phyloP scores from a whole-genome alignment of 2,329 filamentous ascomycete genomes.

The Madurella fahalii region DNA sequence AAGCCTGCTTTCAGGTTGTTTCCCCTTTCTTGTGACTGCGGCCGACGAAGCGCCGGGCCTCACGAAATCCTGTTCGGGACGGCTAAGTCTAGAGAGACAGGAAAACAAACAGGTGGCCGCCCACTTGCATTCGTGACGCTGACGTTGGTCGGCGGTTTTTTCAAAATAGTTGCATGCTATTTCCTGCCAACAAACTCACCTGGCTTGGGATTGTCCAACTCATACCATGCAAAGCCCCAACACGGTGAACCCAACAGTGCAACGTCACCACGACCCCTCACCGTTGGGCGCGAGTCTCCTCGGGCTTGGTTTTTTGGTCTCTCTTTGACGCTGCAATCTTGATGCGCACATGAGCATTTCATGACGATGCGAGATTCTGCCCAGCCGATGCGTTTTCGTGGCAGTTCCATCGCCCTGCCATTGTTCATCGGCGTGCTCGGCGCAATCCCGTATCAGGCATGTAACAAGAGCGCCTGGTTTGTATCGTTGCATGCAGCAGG shows the following conservation, averaged over 20 bases:
- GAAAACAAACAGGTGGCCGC: slow-evolving; percentile 1
- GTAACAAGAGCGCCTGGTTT: no score
- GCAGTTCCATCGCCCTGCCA: no score
- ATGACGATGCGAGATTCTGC: no score
- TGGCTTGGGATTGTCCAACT: slow-evolving; percentile 2
- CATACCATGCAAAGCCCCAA: neutral
- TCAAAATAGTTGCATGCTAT: slow-evolving; percentile 1
- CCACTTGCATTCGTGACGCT: slow-evolving; percentile 4
- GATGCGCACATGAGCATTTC: no score
- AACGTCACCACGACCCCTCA: slow-evolving; percentile 12
- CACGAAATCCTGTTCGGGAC: neutral
- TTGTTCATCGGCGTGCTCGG: no score
- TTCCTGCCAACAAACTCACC: slow-evolving; percentile 2
- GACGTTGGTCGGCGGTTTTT: slow-evolving; percentile 4
- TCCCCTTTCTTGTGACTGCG: neutral
- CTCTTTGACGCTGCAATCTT: neutral
- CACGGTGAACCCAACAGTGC: neutral
- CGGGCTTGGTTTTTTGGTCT: neutral
- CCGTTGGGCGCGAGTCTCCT: neutral
- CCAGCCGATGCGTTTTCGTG: no score
- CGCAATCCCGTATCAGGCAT: no score
- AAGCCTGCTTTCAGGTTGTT: slow-evolving; percentile 1
- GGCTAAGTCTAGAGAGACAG: neutral
- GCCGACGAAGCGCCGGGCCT: neutral
- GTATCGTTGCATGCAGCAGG: neutral